Conservation (phyloP, 441 rosid genomes). For the Daphne laureola region DNA sequence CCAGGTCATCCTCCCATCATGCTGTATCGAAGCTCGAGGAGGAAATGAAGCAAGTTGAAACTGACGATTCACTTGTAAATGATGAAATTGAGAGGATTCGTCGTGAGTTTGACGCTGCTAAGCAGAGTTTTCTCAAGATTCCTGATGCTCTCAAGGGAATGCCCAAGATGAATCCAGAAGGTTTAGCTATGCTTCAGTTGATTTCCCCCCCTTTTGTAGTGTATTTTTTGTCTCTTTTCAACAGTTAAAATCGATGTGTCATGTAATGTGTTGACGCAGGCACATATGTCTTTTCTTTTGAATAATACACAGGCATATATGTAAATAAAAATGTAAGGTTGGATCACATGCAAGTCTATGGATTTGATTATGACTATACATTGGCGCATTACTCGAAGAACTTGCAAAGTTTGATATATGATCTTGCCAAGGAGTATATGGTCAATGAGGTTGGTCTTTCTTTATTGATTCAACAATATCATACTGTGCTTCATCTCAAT, state of each 20-base stretch:
- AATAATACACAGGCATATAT: conserved; percentile 51
- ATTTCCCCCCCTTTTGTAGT: not conserved
- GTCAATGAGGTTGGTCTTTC: conserved; percentile 68
- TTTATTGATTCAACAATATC: not conserved
- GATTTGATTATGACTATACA: conserved; percentile 92
- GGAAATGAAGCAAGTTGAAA: conserved; percentile 22
- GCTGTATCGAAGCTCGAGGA: conserved; percentile 29
- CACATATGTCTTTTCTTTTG: conserved; percentile 1
- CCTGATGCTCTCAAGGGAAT: conserved; percentile 50
- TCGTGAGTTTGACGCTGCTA: conserved; percentile 52
- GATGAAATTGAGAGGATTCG: conserved; percentile 51
- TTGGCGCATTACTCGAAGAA: conserved; percentile 81
- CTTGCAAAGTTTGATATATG: conserved; percentile 83
- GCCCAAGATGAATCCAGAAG: conserved; percentile 88
- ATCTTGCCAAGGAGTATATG: conserved; percentile 86
- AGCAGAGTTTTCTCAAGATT: conserved; percentile 56
- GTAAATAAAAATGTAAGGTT: conserved; percentile 83
- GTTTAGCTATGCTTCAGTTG: conserved; percentile 22
- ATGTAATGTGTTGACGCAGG: not conserved
- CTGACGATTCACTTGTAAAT: conserved; percentile 16
- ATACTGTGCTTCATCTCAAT: not conserved
- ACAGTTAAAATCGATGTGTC: conserved; percentile 8
- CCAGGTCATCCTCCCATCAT: conserved; percentile 24
- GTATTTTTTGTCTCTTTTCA: not conserved
- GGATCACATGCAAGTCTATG: conserved; percentile 81